Percentiles rank a stretch among this genome's conserved stretches.
These are phyloP conservation scores for Biscogniauxia marginata DNA, from an alignment of 2,329 filamentous ascomycete genomes.

Conservation along the genomic window DNA sequence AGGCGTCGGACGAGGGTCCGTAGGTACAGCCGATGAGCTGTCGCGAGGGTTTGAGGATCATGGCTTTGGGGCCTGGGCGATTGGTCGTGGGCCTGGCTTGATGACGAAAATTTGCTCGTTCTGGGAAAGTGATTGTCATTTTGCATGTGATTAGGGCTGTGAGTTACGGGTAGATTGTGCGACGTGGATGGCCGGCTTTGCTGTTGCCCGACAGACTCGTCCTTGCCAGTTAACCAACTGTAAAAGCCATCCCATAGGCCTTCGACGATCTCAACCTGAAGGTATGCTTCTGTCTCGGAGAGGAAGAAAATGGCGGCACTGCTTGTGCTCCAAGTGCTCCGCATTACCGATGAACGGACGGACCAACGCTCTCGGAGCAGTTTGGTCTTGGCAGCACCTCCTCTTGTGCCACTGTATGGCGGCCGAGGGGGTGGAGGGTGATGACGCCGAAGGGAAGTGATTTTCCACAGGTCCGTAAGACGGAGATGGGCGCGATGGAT, in stretches of 20 bases:
- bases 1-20: slow-evolving; percentile 64
- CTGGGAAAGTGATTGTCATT: slow-evolving; percentile 3
- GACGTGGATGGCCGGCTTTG: slow-evolving; percentile 13
- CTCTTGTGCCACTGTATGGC: slow-evolving; percentile 58
- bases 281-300: slow-evolving; percentile 81
- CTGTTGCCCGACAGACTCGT: slow-evolving; percentile 22
- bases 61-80: slow-evolving; percentile 41
- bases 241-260: slow-evolving; percentile 80
- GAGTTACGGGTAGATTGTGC: slow-evolving; percentile 1
- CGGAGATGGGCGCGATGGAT: slow-evolving; percentile 83
- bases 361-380: slow-evolving; percentile 64
- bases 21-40: slow-evolving; percentile 77
- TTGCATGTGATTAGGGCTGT: slow-evolving; percentile 2
- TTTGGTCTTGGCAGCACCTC: slow-evolving; percentile 59
- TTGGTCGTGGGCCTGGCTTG: slow-evolving; percentile 18
- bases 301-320: slow-evolving; percentile 87
- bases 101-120: slow-evolving; percentile 7
- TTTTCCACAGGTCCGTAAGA: slow-evolving; percentile 83
- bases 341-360: slow-evolving; percentile 63
- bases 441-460: slow-evolving; percentile 72
- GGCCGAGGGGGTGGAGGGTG: slow-evolving; percentile 70
- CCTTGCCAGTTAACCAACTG: slow-evolving; percentile 61
- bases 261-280: slow-evolving; percentile 85
- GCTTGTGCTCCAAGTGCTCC: slow-evolving; percentile 85
- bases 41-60: slow-evolving; percentile 81